Evolutionary conservation across 139 green algal species (phyloP), one percentile per base, ranked within the genome.

Genomic region (Deuterostichococcus epilithicus): DNA sequence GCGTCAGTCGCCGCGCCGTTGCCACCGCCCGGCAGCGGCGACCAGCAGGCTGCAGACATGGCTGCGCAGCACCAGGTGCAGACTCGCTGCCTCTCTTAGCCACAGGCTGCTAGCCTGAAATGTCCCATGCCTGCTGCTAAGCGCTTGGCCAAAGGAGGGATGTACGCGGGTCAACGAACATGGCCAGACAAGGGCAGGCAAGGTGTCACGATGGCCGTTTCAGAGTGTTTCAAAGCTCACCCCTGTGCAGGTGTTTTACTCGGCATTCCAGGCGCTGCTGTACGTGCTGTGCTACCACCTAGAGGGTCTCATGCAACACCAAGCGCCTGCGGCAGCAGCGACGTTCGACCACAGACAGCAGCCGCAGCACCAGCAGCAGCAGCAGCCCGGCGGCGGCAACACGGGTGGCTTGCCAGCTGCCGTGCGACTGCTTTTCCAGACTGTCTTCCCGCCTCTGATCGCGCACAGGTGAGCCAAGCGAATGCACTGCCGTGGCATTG

Each of bases 261-360:
- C 90, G 4, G 86, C 81, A 5, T 84, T 86, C 36, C 93, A 97
- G 83, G 92, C 88, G 4, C 70, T 95, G 60, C 81, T 97, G 71
- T 97, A 97, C 78, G 84, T 93, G 36, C 83, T 97, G 59, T 97
- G 94, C 85, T 97, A 96, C 82, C 93, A 94, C 68, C 83, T 97
- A 82, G 77, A 91, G 63, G 68, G 82, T 18, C 77, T 97, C 37
- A 59, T 91, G 30, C 5, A 34, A 4, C 67, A 60, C 30, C 13
- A 59, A n/a, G 8, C 42, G 38, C 39, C 30, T 25, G 36, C 74
- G 34, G 28, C 70, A 73, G 80, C 81, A 66, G 66, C 81, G 74
- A 38, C 84, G 76, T 52, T 72, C 78, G 39, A 70, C 68, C n/a
- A 22, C n/a, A 20, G 59, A 1, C 70, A 75, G 59, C 70, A 65